A percentile compares a stretch with the other conserved stretches of the same genome.
phyloP scores from a whole-genome alignment of 2,329 filamentous ascomycete species.

The Aspergillus spinulosporus region DNA sequence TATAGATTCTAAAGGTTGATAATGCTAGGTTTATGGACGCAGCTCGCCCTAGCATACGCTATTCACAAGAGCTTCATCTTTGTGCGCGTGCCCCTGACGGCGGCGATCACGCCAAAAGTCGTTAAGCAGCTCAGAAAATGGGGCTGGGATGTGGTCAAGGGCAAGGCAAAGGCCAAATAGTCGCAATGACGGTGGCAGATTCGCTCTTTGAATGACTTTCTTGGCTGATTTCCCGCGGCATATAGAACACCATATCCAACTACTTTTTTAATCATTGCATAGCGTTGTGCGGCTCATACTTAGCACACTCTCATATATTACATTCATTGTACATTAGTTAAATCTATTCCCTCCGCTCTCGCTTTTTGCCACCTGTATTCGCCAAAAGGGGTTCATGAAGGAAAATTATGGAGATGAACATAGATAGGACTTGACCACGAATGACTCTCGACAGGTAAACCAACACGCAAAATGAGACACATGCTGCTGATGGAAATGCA shows the following conservation, averaged over 20 bases:
- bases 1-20: neutral
- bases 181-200: too few relatives aligned
- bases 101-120: conserved; percentile 89
- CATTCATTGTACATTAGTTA: conserved; percentile 33
- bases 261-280: conserved; percentile 19
- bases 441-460: neutral
- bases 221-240: neutral
- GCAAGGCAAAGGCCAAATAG: conserved; percentile 48
- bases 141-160: conserved; percentile 94
- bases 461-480: neutral
- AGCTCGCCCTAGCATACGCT: conserved; percentile 89
- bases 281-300: conserved; percentile 22
- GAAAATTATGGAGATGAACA: conserved; percentile 7
- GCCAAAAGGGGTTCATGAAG: conserved; percentile 8
- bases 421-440: conserved; percentile 1
- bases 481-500: conserved; percentile 7
- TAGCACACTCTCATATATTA: conserved; percentile 24
- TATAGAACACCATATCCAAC: conserved; percentile 1
- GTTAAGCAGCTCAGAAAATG: conserved; percentile 82
- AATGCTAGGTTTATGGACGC: conserved; percentile 68
- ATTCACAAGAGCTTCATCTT: conserved; percentile 99
- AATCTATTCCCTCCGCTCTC: conserved; percentile 33
- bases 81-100: conserved; percentile 86
- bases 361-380: conserved; percentile 15
- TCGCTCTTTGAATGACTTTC: neutral